A percentile compares a stretch with the other conserved stretches of the same genome.
Evolutionary conservation across 1,139 yeast genomes (phyloP).

Genomic region (Hemisphaericaspora subhashii): DNA sequence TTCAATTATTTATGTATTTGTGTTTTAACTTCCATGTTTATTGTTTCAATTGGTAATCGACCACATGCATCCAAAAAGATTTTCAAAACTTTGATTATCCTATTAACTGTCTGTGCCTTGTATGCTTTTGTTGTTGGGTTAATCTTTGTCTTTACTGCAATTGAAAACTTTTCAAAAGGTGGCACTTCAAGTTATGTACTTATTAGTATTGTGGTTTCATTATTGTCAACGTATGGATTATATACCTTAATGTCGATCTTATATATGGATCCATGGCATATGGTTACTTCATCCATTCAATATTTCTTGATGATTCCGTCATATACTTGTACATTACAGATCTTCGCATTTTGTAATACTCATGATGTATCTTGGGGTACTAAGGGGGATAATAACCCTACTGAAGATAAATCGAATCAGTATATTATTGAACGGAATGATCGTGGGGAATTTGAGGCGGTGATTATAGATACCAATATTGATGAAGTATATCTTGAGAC

Average conservation of each 20-base stretch:
- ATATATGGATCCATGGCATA: slow-evolving; percentile 94
- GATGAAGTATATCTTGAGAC: slow-evolving; percentile 85
- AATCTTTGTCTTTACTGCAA: slow-evolving; percentile 66
- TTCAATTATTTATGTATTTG: slow-evolving; percentile 83
- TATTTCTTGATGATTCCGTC: slow-evolving; percentile 89
- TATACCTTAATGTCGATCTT: slow-evolving; percentile 76
- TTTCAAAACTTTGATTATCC: slow-evolving; percentile 68
- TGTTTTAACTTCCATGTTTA: slow-evolving; percentile 78
- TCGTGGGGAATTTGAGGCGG: slow-evolving; percentile 77
- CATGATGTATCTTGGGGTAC: slow-evolving; percentile 99
- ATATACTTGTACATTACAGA: slow-evolving; percentile 85
- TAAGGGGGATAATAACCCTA: slow-evolving; percentile 81
- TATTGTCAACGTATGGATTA: slow-evolving; percentile 89
- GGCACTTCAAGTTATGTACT: slow-evolving; percentile 55
- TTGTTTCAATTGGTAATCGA: slow-evolving; percentile 91
- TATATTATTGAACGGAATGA: slow-evolving; percentile 49
- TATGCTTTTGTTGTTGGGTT: slow-evolving; percentile 84
- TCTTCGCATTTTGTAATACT: slow-evolving; percentile 92
- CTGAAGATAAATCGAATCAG: slow-evolving; percentile 48
- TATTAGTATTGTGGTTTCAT: slow-evolving; percentile 75
- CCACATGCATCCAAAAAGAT: slow-evolving; percentile 83
- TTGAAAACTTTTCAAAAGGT: slow-evolving; percentile 42
- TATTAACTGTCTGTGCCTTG: slow-evolving; percentile 74
- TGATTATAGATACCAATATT: slow-evolving; percentile 85
- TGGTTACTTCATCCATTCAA: slow-evolving; percentile 78